Percentiles rank a stretch among this genome's conserved stretches.
These are phyloP conservation scores for Multifurca ochricompacta DNA, from an alignment of 768 basidiomycete genomes.

Conservation along the genomic window DNA sequence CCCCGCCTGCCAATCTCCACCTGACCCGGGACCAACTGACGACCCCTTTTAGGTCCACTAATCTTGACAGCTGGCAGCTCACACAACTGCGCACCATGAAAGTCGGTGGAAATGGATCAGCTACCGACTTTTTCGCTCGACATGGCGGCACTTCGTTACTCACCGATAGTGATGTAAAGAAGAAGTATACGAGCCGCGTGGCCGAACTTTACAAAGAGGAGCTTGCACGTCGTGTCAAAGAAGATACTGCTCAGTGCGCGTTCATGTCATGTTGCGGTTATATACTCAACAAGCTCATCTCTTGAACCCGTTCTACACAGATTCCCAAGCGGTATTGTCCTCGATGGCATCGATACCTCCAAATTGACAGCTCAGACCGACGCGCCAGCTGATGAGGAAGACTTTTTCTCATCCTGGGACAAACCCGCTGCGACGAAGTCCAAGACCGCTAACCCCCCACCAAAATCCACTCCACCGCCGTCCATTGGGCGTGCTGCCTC, in stretches of 20 bases:
- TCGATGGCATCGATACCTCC: conserved; percentile 69
- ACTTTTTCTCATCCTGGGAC: conserved; percentile 97
- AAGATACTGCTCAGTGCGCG: conserved; percentile 64
- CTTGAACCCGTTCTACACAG: conserved; percentile 31
- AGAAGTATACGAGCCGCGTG: conserved; percentile 78
- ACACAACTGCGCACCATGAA: conserved; percentile 93
- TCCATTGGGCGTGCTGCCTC: conserved; percentile 16
- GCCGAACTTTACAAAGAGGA: conserved; percentile 93
- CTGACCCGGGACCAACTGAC: not conserved
- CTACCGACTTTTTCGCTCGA: conserved; percentile 83
- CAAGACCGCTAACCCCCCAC: conserved; percentile 25
- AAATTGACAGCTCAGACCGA: conserved; percentile 29
- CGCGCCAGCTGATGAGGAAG: conserved; percentile 54
- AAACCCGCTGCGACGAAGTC: conserved; percentile 48
- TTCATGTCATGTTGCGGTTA: no score
- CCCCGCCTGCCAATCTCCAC: not conserved
- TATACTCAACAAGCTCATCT: not conserved
- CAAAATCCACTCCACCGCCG: conserved; percentile 12
- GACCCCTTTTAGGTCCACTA: conserved; percentile 66
- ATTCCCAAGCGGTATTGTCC: conserved; percentile 64
- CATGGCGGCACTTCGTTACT: conserved; percentile 72
- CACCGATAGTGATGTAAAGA: conserved; percentile 70
- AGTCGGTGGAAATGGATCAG: conserved; percentile 84
- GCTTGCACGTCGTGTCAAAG: conserved; percentile 67
- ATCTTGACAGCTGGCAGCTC: conserved; percentile 91